These are phyloP conservation scores for Hyaloperonospora arabidopsidis DNA, from an alignment of 352 stramenopile species.

Conservation along the genomic window DNA sequence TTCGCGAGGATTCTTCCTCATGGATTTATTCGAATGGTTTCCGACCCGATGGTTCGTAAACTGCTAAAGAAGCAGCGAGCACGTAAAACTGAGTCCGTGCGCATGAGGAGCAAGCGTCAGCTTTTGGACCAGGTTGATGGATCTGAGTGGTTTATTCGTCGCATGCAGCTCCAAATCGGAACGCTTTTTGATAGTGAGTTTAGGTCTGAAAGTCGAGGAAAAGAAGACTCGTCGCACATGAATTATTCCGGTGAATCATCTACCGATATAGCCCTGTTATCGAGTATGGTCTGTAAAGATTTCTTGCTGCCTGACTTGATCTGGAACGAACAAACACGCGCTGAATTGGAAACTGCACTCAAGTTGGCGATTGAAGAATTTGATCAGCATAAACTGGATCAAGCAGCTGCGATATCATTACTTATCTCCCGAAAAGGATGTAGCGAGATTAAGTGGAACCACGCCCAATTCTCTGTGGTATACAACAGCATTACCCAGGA, in stretches of 20 bases:
- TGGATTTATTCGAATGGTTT: slow-evolving; percentile 75
- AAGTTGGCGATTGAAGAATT: slow-evolving; percentile 41
- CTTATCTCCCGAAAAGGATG: slow-evolving; percentile 19
- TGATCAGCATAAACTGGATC: slow-evolving; percentile 37
- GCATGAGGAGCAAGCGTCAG: slow-evolving; percentile 24
- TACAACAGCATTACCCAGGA: slow-evolving; percentile 63
- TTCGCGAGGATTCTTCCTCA: slow-evolving; percentile 51
- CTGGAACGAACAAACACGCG: slow-evolving; percentile 54
- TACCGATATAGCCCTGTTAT: slow-evolving; percentile 57
- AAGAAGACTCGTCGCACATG: slow-evolving; percentile 43
- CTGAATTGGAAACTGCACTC: slow-evolving; percentile 47
- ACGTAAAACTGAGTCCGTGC: slow-evolving; percentile 26
- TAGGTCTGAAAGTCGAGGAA: slow-evolving; percentile 21
- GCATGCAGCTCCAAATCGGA: slow-evolving; percentile 56
- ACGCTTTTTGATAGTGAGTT: slow-evolving; percentile 31
- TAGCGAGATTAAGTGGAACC: slow-evolving; percentile 49
- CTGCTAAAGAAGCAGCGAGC: slow-evolving; percentile 51
- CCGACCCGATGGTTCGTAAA: slow-evolving; percentile 48
- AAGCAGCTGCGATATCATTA: slow-evolving; percentile 18
- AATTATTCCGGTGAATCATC: slow-evolving; percentile 75
- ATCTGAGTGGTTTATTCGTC: slow-evolving; percentile 60
- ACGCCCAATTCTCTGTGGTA: slow-evolving; percentile 51
- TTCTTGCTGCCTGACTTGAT: slow-evolving; percentile 76
- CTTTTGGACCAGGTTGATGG: slow-evolving; percentile 18
- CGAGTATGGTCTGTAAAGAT: slow-evolving; percentile 55